Base-by-base conservation (phyloP, 352 stramenopile genomes). In the Globisporangium yorkense region DNA sequence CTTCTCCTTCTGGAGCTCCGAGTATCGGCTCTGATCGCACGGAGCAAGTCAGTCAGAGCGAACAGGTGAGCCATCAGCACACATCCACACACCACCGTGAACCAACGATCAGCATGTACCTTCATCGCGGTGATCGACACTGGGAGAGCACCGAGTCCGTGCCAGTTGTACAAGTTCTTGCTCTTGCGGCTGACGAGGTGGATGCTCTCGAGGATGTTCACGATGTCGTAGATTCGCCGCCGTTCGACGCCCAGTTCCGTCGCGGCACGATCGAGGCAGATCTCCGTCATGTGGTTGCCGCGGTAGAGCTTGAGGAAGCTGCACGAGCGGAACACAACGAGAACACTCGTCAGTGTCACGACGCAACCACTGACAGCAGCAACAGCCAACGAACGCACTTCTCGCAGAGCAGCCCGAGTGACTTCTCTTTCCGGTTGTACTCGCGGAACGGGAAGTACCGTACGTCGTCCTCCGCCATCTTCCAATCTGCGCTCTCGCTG, bases 161-260 rank as follows among this genome's bases (percentile, higher is more conserved):
- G 84, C 87, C 87, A 96, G 50, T 92, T 89, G 78, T 99, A 99
- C 2, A 96, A 84, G 63, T 98, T 99, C 71, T 98, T 98, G 58
- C 90, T 94, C 61, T 98, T 94, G n/a, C 96, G 90, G 31, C 80
- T 94, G 5, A 98, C 93, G 29, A 99, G 87, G 35, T 94, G 78
- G 43, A 99, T 89, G 51, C 87, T 96, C 67, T 98, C 96, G 31
- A 99, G 77, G 68, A 99, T 98, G 67, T 99, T 99, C 50, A 99
- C 94, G 45, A 99, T 97, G 70, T 99, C 96, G 67, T 99, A 99
- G 54, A 99, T 98, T 18, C 96, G 76, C 43, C 96, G 79, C 45
- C 96, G 80, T 67, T 98, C 95, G 0, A 98, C 94, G 2, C 87
- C 84, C 1, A 94, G 66, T 56, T 92, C 74, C 0, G 69, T 65